These are phyloP conservation scores for Fusarium ambrosium DNA, from an alignment of 2,329 filamentous ascomycete genomes.

Conservation along the genomic window DNA sequence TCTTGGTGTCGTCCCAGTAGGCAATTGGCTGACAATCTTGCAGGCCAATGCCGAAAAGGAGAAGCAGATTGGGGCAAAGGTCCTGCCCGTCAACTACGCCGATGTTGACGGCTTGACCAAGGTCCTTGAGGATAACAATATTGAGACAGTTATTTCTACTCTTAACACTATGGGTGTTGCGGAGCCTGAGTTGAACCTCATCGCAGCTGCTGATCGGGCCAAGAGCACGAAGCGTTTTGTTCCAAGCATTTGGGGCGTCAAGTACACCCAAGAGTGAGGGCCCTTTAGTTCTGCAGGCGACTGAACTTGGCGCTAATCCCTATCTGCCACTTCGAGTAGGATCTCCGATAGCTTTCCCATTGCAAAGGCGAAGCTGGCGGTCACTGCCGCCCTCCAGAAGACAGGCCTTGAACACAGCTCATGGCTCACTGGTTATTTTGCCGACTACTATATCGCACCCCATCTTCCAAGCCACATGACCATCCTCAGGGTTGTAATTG, in stretches of 20 bases:
- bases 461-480: not conserved
- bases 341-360: not conserved
- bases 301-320: not conserved
- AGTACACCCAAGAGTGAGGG: not conserved
- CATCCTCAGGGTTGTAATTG: constrained; percentile 47
- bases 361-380: not conserved
- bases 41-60: not conserved
- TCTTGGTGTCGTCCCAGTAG: not conserved
- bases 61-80: not conserved
- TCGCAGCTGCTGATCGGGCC: not conserved
- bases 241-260: not conserved
- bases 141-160: not conserved
- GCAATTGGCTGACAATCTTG: not conserved
- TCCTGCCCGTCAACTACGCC: not conserved
- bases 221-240: not conserved
- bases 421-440: constrained; percentile 2
- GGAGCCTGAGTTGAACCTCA: not conserved
- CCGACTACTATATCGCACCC: constrained; percentile 11
- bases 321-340: not conserved
- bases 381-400: not conserved
- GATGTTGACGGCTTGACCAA: not conserved
- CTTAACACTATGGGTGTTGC: not conserved
- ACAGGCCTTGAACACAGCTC: constrained; percentile 2
- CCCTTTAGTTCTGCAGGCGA: too few species aligned
- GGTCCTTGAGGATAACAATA: not conserved